Evolutionary conservation across 78 protist genomes (phyloP), one percentile per base, ranked within the genome.

Genomic region (Anaeramoeba ignava): DNA sequence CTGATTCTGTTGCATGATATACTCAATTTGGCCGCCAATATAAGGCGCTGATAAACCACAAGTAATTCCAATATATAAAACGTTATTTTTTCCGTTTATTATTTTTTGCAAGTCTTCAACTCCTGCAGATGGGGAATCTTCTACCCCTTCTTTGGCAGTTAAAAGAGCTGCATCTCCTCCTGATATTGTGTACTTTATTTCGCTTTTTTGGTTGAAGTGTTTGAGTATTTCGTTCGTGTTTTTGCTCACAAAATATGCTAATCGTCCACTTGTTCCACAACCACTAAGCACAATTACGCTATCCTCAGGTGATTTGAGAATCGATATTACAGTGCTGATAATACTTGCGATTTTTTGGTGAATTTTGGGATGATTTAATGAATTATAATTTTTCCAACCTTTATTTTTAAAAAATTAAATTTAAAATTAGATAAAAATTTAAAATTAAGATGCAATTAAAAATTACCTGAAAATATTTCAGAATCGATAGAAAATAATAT

Each of bases 31-130:
- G 0, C 91, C 85, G 0, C 93, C 96, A 1, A 93, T 92, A 82
- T 92, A 93, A 1, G 94, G 91, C 38, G 96, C 96, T 33, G 91
- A 85, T 3, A 93, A 42, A 23, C 96, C 96, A 80, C 96, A 93
- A 0, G 95, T 92, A 8, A 93, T 91, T 83, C 96, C 96, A 80
- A 93, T 67, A 38, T 67, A 85, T 33, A 87, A 3, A 3, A 92
- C 1, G 36, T 54, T 84, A 17, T 54, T 40, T 40, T 8, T 12
- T 27, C 81, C 34, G 3, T 86, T 34, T 42, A 73, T 41, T 36
- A 87, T 67, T 2, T 78, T 38, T 36, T 88, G n/a, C 38, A 92
- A 38, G 36, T 89, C 93, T 2, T 1, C n/a, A 1, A 33, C n/a
- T 1, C 90, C 92, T 8, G 40, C 87, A 2, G 0, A 37, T 23